Evolutionary conservation across 78 protist species (phyloP).

Genomic region (Dictyostelium intermedium): DNA sequence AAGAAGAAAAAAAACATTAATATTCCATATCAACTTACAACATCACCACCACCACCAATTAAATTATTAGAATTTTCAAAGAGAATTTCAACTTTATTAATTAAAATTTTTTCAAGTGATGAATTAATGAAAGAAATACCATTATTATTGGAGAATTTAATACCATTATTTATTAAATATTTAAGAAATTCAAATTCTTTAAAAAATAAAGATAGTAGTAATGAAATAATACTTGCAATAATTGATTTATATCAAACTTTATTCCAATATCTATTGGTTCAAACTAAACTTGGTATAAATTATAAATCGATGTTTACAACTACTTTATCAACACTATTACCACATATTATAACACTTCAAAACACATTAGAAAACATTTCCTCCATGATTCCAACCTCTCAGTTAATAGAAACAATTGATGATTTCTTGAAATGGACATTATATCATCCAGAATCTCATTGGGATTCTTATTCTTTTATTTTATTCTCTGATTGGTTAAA

Average conservation of each 20-base stretch:
- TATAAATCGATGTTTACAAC: slow-evolving; percentile 14
- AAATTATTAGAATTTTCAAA: background rate
- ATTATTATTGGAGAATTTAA: background rate
- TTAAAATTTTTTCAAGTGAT: slow-evolving; percentile 1
- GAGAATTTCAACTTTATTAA: background rate
- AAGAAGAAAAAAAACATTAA: slow-evolving; percentile 40
- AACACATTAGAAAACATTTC: background rate
- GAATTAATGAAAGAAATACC: slow-evolving; percentile 29
- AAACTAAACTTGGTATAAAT: slow-evolving; percentile 16
- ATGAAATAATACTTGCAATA: background rate
- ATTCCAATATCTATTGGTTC: background rate
- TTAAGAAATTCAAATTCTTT: background rate
- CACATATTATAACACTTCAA: background rate
- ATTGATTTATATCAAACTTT: background rate
- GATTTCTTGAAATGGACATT: slow-evolving; percentile 10
- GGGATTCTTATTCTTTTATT: slow-evolving; percentile 35
- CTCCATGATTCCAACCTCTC: background rate
- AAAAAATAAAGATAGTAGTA: background rate
- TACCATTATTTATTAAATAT: slow-evolving; percentile 1
- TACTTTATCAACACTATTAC: background rate
- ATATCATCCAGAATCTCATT: slow-evolving; percentile 67
- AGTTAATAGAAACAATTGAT: background rate
- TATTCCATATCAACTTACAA: slow-evolving; percentile 16
- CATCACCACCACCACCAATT: slow-evolving; percentile 56
- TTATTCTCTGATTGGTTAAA: slow-evolving; percentile 32